Evolutionary conservation across 441 rosid genomes (phyloP), one percentile per base, ranked within the genome.

Genomic region (Cnidoscolus chayamansa): DNA sequence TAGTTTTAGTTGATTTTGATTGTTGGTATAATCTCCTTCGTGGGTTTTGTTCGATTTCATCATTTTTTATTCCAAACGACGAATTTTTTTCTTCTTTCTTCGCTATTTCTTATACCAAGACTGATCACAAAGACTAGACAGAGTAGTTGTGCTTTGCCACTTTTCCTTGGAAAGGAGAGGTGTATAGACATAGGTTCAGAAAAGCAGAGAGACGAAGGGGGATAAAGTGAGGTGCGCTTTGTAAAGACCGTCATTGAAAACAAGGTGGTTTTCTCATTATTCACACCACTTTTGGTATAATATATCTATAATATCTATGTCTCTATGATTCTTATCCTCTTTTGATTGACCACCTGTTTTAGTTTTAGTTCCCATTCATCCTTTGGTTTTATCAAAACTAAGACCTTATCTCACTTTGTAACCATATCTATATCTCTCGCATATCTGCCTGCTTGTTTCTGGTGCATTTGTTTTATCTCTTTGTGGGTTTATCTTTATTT

Each of bases 191-290:
- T 1, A 16, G 10, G 1, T 2, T 13, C 1, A 59, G 30, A 11
- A 45, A 43, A 65, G 17, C 53, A 53, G 40, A 25, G 19, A 71
- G 70, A 20, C 63, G 65, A 7, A 55, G 48, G 60, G 30, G 74
- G 40, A 31, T 73, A 50, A 58, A 20, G 76, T 61, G 64, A 63
- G 71, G 68, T 25, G 59, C 32, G 50, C 83, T 60, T 81, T 60
- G 85, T 56, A 70, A 74, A 67, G 48, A 72, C 79, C 83, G 87
- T 68, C 85, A 79, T 79, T 77, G 75, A 65, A 1, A 65, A 81
- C 83, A 72, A 83, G 79, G 80, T 69, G 31, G 64, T 69, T 77
- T 76, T 68, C 71, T 66, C 76, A 74, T 69, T 54, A 65, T 64
- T 73, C 74, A 80, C 74, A 70, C 68, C 74, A 43, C 48, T 60